phyloP scores from a whole-genome alignment of 2,329 filamentous ascomycete species.

The Neofusicoccum umdonicola region DNA sequence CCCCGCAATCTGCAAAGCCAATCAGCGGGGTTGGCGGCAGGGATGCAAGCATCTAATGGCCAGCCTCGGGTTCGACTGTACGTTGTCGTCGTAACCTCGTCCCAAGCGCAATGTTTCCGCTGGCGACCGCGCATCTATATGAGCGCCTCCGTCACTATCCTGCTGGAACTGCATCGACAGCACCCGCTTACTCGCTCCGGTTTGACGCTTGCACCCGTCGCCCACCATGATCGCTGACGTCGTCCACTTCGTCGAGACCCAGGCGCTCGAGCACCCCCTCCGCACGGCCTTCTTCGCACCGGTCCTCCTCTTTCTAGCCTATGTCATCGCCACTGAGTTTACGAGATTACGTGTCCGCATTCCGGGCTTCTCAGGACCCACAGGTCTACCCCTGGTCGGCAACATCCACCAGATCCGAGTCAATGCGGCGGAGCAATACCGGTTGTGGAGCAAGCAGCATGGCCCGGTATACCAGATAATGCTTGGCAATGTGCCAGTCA shows the following conservation, averaged over 20 bases:
- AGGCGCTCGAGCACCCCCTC: conserved; percentile 25
- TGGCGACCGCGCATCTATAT: neutral
- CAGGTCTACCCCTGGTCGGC: conserved; percentile 40
- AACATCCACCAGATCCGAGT: conserved; percentile 44
- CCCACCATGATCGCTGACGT: conserved; percentile 16
- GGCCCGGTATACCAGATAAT: conserved; percentile 48
- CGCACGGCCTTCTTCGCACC: conserved; percentile 25
- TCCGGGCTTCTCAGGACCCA: conserved; percentile 39
- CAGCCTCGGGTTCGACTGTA: neutral
- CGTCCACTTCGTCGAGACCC: neutral
- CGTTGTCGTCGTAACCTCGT: neutral
- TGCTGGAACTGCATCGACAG: neutral
- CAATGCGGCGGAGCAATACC: conserved; percentile 44
- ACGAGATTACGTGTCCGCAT: conserved; percentile 34
- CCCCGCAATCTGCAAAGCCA: conserved; percentile 10
- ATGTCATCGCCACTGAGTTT: conserved; percentile 39
- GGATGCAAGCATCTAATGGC: neutral
- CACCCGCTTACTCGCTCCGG: neutral
- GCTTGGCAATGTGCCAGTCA: conserved; percentile 44
- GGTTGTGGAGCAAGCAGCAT: conserved; percentile 42
- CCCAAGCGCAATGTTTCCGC: conserved; percentile 12
- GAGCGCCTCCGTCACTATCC: neutral
- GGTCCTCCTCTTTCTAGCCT: conserved; percentile 31
- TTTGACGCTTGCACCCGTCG: neutral
- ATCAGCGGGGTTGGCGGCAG: neutral